Evolutionary conservation across 805 yeast species (phyloP).

Genomic region (Saccharomycopsis sp.): DNA sequence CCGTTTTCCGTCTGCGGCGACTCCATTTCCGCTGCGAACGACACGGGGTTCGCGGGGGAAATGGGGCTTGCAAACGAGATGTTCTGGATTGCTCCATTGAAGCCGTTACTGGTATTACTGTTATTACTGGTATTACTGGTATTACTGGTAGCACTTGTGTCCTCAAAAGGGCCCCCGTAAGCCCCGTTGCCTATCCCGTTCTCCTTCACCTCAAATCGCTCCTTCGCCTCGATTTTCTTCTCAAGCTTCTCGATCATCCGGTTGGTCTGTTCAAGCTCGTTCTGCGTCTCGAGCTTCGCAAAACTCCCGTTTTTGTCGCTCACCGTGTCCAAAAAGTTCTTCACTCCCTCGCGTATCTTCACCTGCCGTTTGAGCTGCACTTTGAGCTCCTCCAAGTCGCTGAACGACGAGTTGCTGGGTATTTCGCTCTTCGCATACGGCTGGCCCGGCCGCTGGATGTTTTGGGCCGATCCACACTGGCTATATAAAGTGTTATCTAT

Average conservation of each 20-base stretch:
- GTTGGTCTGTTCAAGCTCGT: slow-evolving; percentile 10
- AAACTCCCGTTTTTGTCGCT: slow-evolving; percentile 2
- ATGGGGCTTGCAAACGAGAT: background rate
- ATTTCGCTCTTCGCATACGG: background rate
- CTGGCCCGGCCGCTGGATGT: slow-evolving; percentile 10
- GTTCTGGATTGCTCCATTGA: background rate
- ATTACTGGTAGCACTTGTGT: too few relatives aligned
- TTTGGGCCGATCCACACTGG: slow-evolving; percentile 4
- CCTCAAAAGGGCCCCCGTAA: slow-evolving; percentile 5
- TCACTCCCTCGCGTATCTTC: slow-evolving; percentile 9
- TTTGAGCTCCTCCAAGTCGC: slow-evolving; percentile 11
- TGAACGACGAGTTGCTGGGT: slow-evolving; percentile 1
- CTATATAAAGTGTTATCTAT: background rate
- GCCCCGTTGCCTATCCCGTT: background rate
- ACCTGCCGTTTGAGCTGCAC: slow-evolving; percentile 13
- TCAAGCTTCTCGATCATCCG: slow-evolving; percentile 8
- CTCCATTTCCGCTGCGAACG: too few relatives aligned
- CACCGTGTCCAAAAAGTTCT: slow-evolving; percentile 7
- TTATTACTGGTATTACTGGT: background rate
- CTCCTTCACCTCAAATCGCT: slow-evolving; percentile 14
- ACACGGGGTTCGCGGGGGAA: too few relatives aligned
- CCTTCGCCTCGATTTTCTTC: slow-evolving; percentile 14
- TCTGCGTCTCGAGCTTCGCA: slow-evolving; percentile 11
- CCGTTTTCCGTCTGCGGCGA: too few relatives aligned
- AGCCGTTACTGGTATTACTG: background rate